A percentile compares a stretch with the other conserved stretches of the same genome.
Conservation (phyloP, 1,139 yeast genomes). For the Yamadazyma triangularis region DNA sequence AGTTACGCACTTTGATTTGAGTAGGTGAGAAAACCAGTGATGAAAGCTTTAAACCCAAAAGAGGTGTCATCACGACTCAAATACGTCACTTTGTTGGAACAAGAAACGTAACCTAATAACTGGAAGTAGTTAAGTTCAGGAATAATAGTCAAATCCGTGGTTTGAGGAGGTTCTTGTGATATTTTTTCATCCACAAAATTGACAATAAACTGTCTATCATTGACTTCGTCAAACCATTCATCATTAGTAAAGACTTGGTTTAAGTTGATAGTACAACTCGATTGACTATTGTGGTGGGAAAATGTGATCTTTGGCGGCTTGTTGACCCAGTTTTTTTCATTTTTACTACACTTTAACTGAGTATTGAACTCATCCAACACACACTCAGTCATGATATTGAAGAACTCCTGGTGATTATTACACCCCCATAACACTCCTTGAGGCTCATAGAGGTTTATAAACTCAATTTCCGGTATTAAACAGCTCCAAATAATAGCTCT, state of each 20-base stretch:
- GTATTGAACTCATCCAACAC: constrained; percentile 21
- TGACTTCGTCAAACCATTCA: constrained; percentile 4
- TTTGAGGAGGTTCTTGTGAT: constrained; percentile 1
- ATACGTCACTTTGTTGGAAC: too few relatives aligned
- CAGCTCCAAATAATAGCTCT: constrained; percentile 36
- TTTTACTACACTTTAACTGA: constrained; percentile 15
- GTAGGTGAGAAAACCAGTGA: too few relatives aligned
- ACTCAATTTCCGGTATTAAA: constrained; percentile 14
- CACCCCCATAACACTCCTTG: constrained; percentile 22
- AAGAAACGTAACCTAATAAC: constrained; percentile 4
- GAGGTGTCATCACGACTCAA: too few relatives aligned
- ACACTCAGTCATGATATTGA: constrained; percentile 14
- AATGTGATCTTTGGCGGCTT: not conserved
- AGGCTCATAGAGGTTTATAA: constrained; percentile 20
- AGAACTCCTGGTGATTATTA: constrained; percentile 4
- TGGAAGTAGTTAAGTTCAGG: not conserved
- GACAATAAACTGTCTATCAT: constrained; percentile 3
- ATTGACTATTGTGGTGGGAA: too few relatives aligned
- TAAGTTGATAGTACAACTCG: not conserved
- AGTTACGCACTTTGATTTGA: too few relatives aligned
- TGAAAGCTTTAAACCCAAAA: too few relatives aligned
- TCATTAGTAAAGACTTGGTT: not conserved
- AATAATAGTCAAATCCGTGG: constrained; percentile 3
- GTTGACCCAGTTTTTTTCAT: constrained; percentile 6
- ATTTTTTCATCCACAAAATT: constrained; percentile 3